Base-by-base conservation (phyloP, 2,329 filamentous ascomycete genomes). In the Chaetomiaceae sp. region DNA sequence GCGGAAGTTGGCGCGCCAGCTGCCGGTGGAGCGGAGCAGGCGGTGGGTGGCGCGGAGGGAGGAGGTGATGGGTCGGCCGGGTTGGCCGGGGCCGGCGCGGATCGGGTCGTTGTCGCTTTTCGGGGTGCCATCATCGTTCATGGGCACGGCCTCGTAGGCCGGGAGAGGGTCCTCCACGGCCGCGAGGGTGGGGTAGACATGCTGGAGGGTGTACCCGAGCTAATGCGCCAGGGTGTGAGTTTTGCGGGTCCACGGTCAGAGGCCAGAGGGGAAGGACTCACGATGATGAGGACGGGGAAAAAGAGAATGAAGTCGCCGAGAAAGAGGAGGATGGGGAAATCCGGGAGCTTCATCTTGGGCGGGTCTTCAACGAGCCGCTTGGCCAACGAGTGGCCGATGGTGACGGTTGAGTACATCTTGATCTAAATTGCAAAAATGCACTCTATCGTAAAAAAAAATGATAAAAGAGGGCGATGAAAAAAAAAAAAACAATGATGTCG, bases 1-100 rank as follows among this genome's bases (percentile, higher is more conserved):
- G 57, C 89, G 86, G 77, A 89, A 86, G 63, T 80, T 76, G 53
- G 86, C 79, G 54, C 73, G 73, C 70, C 78, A 79, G 57, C 90
- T 89, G 55, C 78, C 84, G 59, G 81, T 72, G 1, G 79, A 72
- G 58, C 75, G 75, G 40, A 96, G 76, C 56, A 79, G 71, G 36
- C 75, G 73, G 67, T 73, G 69, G 53, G 74, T 78, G 62, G 72
- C 70, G 60, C 77, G 75, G 62, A 81, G 64, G 48, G 75, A 80
- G 25, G 75, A 71, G 18, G 77, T 81, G 60, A 79, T 67, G 57
- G 73, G 72, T 55, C 65, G 67, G 46, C 66, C 49, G 13, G 29
- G 38, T 59, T 69, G 63, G 57, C 69, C 68, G 57, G 69, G 63
- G 57, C 69, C 68, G 57, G 69, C 60, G 38, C 62, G 58, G 36